Base-by-base conservation (phyloP, 2,329 filamentous ascomycete species). In the Penicillium olsonii region DNA sequence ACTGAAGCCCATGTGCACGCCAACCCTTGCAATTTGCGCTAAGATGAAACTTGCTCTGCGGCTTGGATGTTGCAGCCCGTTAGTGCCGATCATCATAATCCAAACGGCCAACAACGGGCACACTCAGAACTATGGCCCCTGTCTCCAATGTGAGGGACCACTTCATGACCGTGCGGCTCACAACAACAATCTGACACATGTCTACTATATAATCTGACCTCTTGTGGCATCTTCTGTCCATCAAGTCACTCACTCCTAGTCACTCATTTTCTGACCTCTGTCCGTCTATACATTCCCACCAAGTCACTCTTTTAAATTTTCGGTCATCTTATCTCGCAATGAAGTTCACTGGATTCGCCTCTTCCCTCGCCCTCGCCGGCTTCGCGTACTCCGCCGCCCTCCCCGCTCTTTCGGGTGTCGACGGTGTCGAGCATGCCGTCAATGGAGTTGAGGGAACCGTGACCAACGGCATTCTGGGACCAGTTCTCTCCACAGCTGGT, bases 311-410 rank as follows among this genome's bases (percentile, higher is more conserved):
- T 64, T 64, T 11, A 56, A 48, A 15, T 38, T 31, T 45, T 53
- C 6, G 10, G 43, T 8, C 19, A 37, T 37, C 4, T 2, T 37
- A 57, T 40, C 42, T 48, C 49, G 68, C 35, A 51, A 71, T 70
- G 68, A 71, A 69, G 65, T 65, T 70, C 63, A 64, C 65, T 55
- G 64, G 64, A 59, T 56, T 71, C 43, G 40, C 63, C 34, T 46
- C 64, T 45, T 63, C 67, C 29, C 54, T 71, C 20, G 66, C 66
- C 35, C 35, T 70, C 44, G 63, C 62, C 45, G 56, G 66, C 54
- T 49, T 61, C 52, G 62, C 60, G 38, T 64, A 61, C 33, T 59
- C 66, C 24, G 61, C 60, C 27, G 65, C 64, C 37, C 52, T 70
- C 24, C 67, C 68, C 22, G 17, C 37, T 19, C 31, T 58, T 22